A percentile compares a stretch with the other conserved stretches of the same genome.
phyloP scores from a whole-genome alignment of 306 rosid species.

The Parietaria judaica region DNA sequence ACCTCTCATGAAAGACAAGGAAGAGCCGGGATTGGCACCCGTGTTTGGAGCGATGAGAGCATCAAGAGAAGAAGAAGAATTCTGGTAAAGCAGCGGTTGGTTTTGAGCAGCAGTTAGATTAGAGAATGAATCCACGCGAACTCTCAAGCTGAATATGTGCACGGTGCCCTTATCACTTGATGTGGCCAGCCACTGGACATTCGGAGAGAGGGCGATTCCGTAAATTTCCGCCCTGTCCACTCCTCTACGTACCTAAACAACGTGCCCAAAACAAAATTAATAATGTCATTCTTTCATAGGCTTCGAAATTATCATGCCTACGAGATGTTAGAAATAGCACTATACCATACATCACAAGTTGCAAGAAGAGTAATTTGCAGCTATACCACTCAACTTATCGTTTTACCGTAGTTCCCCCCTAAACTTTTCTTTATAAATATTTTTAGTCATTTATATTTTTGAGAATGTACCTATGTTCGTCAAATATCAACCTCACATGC shows the following conservation, averaged over 20 bases:
- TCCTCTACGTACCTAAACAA: constrained; percentile 80
- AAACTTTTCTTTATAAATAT: no score
- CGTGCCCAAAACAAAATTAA: neutral
- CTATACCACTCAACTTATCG: no score
- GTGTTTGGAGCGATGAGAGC: constrained; percentile 61
- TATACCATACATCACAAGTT: no score
- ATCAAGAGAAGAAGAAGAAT: constrained; percentile 70
- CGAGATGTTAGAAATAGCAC: no score
- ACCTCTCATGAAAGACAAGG: constrained; percentile 94
- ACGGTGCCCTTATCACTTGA: constrained; percentile 95
- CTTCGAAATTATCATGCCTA: no score
- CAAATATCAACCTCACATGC: no score
- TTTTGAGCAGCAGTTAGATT: constrained; percentile 40
- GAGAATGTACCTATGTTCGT: no score
- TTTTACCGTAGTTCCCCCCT: no score
- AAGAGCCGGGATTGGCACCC: constrained; percentile 77
- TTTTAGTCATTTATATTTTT: no score
- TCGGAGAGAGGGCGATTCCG: constrained; percentile 73
- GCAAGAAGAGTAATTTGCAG: no score
- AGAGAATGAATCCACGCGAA: constrained; percentile 57
- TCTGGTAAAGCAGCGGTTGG: constrained; percentile 50
- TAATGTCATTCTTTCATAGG: no score
- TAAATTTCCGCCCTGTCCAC: constrained; percentile 81
- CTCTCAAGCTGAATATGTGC: constrained; percentile 81
- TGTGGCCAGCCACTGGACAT: constrained; percentile 90